phyloP scores from a whole-genome alignment of 73 alveolate species.

The Symbiodinium natans region DNA sequence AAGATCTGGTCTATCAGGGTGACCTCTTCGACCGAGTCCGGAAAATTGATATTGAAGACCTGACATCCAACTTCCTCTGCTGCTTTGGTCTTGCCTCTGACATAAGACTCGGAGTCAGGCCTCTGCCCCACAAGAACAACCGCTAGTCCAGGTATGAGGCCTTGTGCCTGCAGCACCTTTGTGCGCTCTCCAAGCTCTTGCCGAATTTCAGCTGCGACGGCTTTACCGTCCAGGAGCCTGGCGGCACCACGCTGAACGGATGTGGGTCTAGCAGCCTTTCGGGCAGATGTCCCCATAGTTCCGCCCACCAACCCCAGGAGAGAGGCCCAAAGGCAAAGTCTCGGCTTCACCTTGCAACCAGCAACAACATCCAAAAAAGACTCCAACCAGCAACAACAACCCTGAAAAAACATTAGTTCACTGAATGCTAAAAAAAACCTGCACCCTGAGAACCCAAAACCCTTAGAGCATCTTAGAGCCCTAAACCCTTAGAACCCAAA shows the following conservation, averaged over 20 bases:
- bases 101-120: slow-evolving; percentile 53
- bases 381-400: too few species aligned
- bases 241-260: not conserved
- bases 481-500: too few species aligned
- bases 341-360: not conserved
- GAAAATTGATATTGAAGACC: slow-evolving; percentile 69
- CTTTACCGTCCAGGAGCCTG: slow-evolving; percentile 49
- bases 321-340: not conserved
- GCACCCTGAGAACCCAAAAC: too few species aligned
- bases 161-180: not conserved
- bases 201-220: slow-evolving; percentile 31
- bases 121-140: slow-evolving; percentile 88
- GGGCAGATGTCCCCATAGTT: not conserved
- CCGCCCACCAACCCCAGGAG: not conserved
- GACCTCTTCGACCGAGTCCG: slow-evolving; percentile 93
- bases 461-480: too few species aligned
- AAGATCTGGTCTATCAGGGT: slow-evolving; percentile 94
- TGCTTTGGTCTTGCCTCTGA: slow-evolving; percentile 95
- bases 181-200: not conserved
- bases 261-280: not conserved
- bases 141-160: slow-evolving; percentile 30
- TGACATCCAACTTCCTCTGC: slow-evolving; percentile 96
- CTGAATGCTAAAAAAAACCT: too few species aligned
- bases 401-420: too few species aligned
- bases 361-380: not conserved